Conservation (phyloP, 768 basidiomycete genomes). For the Mrakia gelida region DNA sequence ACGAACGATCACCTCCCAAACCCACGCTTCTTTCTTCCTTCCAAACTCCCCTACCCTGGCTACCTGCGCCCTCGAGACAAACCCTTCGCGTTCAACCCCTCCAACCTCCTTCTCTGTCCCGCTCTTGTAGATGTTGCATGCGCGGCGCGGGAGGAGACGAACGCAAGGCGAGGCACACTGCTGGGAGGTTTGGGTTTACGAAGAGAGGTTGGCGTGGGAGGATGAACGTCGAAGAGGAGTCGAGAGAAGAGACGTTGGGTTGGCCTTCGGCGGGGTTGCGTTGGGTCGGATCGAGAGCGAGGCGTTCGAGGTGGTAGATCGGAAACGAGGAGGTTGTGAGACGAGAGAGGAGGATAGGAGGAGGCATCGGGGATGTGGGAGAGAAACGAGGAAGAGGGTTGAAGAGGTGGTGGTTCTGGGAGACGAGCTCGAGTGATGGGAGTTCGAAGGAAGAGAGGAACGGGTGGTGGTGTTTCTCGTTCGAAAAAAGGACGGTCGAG, state of each 20-base stretch:
- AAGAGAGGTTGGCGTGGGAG: neutral
- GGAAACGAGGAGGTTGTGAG: no score
- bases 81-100: neutral
- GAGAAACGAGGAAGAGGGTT: neutral
- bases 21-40: constrained; percentile 35
- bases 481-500: neutral
- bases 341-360: neutral
- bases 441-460: neutral
- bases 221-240: neutral
- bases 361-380: neutral
- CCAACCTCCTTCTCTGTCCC: neutral
- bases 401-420: neutral
- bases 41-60: neutral
- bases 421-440: neutral
- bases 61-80: neutral
- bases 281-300: neutral
- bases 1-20: no score
- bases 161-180: neutral
- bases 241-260: neutral
- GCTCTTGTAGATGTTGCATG: neutral
- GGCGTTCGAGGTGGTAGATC: neutral
- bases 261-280: neutral
- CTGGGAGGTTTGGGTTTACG: neutral
- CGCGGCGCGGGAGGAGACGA: neutral
- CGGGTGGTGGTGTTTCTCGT: neutral